These are phyloP conservation scores for Russula vinacea DNA, from an alignment of 768 basidiomycete species.

Conservation along the genomic window DNA sequence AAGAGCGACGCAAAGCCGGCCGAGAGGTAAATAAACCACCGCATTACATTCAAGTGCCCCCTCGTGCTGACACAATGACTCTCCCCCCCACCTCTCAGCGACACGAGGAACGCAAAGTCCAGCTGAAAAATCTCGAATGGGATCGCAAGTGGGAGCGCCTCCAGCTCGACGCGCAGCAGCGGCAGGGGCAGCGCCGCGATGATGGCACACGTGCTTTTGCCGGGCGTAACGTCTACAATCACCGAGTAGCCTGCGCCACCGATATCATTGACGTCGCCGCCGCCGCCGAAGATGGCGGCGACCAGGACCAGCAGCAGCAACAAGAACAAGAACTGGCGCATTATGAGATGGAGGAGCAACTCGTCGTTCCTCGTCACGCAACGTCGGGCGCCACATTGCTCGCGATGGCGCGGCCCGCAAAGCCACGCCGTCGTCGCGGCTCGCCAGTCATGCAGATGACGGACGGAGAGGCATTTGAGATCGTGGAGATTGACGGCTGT, in stretches of 20 bases:
- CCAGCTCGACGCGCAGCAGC: not conserved
- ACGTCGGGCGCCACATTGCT: slow-evolving; percentile 20
- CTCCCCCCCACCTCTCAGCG: not conserved
- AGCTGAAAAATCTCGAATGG: not conserved
- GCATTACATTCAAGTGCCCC: not conserved
- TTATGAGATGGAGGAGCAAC: not conserved
- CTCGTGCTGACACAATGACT: not conserved
- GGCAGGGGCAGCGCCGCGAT: slow-evolving; percentile 8
- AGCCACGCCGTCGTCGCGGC: not conserved
- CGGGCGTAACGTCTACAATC: slow-evolving; percentile 12
- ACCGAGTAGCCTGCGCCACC: not conserved
- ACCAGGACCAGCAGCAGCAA: no score
- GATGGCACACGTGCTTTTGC: not conserved
- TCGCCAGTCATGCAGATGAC: not conserved
- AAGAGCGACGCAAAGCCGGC: slow-evolving; percentile 17
- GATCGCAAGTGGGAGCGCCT: not conserved
- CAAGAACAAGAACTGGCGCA: not conserved
- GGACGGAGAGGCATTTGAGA: slow-evolving; percentile 23
- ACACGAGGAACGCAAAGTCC: slow-evolving; percentile 19
- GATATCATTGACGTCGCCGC: not conserved
- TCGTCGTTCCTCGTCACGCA: not conserved
- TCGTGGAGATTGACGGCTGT: slow-evolving; percentile 23
- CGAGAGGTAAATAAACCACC: slow-evolving; percentile 11
- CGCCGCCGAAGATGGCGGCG: not conserved
- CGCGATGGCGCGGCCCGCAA: slow-evolving; percentile 22